A percentile compares a stretch with the other conserved stretches of the same genome.
These are phyloP conservation scores for Paratinospora sagittata DNA, from an alignment of 164 flowering plant genomes.

Conservation along the genomic window DNA sequence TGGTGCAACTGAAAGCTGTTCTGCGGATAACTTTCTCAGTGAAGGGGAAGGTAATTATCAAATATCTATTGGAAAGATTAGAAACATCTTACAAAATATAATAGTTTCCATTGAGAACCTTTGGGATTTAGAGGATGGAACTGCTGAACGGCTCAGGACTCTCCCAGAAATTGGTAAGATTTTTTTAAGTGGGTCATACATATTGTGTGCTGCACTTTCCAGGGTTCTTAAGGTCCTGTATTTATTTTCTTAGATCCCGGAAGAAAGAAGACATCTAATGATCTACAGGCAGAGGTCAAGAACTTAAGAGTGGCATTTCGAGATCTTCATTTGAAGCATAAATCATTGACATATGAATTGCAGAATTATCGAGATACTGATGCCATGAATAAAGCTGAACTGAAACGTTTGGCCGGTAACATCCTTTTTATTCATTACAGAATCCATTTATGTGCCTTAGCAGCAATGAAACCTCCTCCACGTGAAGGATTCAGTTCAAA, in stretches of 20 bases:
- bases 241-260: slow-evolving; percentile 37
- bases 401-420: slow-evolving; percentile 59
- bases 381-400: slow-evolving; percentile 66
- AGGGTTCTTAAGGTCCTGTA: slow-evolving; percentile 7
- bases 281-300: slow-evolving; percentile 45
- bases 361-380: slow-evolving; percentile 43
- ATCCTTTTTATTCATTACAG: background rate
- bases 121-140: slow-evolving; percentile 43
- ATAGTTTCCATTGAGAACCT: slow-evolving; percentile 42
- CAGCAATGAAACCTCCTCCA: background rate
- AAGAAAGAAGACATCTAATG: slow-evolving; percentile 33
- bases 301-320: slow-evolving; percentile 42
- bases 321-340: slow-evolving; percentile 73
- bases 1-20: slow-evolving; percentile 86
- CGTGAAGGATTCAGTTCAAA: background rate
- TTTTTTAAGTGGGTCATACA: background rate
- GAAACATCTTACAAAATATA: slow-evolving; percentile 41
- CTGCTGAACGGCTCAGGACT: slow-evolving; percentile 28
- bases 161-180: slow-evolving; percentile 54
- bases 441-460: background rate
- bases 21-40: slow-evolving; percentile 27
- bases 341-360: slow-evolving; percentile 41
- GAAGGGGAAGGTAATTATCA: slow-evolving; percentile 34
- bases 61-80: slow-evolving; percentile 24
- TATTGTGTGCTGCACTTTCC: background rate